These are phyloP conservation scores for Stephania japonica DNA, from an alignment of 164 flowering plant genomes.

Conservation along the genomic window DNA sequence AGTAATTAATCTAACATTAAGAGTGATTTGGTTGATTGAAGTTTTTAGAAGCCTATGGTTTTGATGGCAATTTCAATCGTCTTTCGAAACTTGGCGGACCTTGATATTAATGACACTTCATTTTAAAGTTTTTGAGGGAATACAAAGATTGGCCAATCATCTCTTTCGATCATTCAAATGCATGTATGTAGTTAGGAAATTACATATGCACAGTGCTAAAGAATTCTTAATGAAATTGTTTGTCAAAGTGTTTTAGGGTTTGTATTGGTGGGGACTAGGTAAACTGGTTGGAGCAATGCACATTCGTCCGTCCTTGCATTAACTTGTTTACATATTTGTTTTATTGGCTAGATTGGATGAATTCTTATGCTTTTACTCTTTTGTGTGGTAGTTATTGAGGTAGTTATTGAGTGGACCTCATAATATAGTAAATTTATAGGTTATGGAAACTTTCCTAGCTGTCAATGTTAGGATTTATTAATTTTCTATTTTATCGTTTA, in stretches of 20 bases:
- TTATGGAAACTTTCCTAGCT: not conserved
- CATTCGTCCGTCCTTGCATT: not conserved
- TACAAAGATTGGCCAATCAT: too few relatives aligned
- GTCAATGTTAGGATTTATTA: not conserved
- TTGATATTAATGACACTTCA: not conserved
- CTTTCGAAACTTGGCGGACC: not conserved
- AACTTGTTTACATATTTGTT: not conserved
- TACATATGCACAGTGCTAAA: not conserved
- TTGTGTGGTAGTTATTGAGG: not conserved
- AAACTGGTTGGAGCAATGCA: not conserved
- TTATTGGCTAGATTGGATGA: not conserved
- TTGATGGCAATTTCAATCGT: not conserved
- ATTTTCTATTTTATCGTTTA: not conserved
- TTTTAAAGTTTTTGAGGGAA: too few relatives aligned
- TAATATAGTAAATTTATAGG: not conserved
- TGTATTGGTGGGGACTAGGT: not conserved
- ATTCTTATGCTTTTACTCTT: slow-evolving; percentile 6
- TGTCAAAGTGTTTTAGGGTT: not conserved
- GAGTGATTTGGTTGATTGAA: not conserved
- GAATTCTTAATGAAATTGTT: not conserved
- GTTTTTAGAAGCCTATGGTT: not conserved
- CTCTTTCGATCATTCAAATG: too few relatives aligned
- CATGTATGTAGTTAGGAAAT: not conserved
- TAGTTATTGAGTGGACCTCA: not conserved
- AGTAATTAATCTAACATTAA: too few relatives aligned